Percentiles rank a stretch among this genome's conserved stretches.
Conservation (phyloP, 1,284 basidiomycete genomes). For the Fomitiporia mediterranea region DNA sequence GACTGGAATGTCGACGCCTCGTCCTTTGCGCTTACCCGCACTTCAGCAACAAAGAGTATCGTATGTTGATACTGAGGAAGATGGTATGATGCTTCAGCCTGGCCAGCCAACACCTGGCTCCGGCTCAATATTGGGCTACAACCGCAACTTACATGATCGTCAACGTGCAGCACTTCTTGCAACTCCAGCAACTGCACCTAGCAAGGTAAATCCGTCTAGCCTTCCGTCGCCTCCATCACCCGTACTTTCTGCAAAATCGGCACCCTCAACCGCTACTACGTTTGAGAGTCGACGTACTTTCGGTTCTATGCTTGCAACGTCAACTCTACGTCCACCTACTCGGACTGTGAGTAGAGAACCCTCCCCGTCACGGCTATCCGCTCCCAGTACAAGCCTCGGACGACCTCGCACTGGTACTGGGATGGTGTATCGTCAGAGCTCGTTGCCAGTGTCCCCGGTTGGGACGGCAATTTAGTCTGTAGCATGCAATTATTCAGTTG, state of each 20-base stretch:
- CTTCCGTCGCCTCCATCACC: neutral
- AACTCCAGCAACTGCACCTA: slow-evolving; percentile 21
- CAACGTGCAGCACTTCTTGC: slow-evolving; percentile 26
- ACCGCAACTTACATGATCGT: slow-evolving; percentile 38
- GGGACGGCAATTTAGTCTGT: slow-evolving; percentile 2
- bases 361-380: slow-evolving; percentile 18
- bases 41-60: slow-evolving; percentile 8
- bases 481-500: no score
- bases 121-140: slow-evolving; percentile 33
- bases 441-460: slow-evolving; percentile 1
- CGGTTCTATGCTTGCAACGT: neutral
- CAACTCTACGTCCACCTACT: neutral
- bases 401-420: slow-evolving; percentile 61
- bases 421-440: slow-evolving; percentile 49
- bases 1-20: slow-evolving; percentile 13
- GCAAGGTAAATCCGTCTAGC: neutral
- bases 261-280: neutral
- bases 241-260: neutral
- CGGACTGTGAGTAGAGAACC: neutral
- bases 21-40: slow-evolving; percentile 20
- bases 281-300: neutral
- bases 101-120: slow-evolving; percentile 30
- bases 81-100: slow-evolving; percentile 18
- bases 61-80: neutral
- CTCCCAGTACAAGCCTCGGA: slow-evolving; percentile 26